phyloP scores from a whole-genome alignment of 2,329 filamentous ascomycete species.

The Penicillium griseofulvum region DNA sequence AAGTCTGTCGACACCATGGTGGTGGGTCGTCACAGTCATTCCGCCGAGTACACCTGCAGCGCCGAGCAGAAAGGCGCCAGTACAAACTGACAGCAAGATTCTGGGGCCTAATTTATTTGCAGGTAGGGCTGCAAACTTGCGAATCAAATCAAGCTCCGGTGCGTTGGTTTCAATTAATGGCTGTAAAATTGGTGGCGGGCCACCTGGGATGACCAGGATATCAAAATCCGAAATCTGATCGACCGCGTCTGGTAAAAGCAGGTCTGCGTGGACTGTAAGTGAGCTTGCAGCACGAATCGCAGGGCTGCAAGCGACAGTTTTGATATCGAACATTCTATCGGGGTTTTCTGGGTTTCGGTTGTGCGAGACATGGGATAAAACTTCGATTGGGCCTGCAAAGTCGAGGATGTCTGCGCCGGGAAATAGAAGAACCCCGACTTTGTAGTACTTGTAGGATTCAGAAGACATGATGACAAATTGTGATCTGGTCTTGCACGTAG shows the following conservation, averaged over 20 bases:
- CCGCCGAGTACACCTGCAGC: constrained; percentile 37
- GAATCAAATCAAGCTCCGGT: constrained; percentile 24
- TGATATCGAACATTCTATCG: constrained; percentile 32
- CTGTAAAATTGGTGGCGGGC: constrained; percentile 25
- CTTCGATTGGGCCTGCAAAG: constrained; percentile 41
- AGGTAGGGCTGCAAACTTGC: constrained; percentile 20
- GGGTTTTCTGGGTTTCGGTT: constrained; percentile 26
- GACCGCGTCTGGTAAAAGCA: constrained; percentile 29
- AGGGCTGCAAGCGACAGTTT: constrained; percentile 32
- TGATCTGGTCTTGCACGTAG: background rate
- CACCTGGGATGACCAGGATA: constrained; percentile 42
- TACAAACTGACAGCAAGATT: constrained; percentile 42
- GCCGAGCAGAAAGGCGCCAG: constrained; percentile 39
- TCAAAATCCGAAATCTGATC: constrained; percentile 33
- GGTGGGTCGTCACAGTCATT: constrained; percentile 42
- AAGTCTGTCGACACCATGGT: constrained; percentile 25
- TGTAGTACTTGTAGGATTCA: constrained; percentile 24
- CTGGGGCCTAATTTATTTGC: constrained; percentile 24
- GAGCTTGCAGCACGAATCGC: constrained; percentile 25
- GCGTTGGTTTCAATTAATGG: constrained; percentile 20
- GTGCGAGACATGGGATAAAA: constrained; percentile 32
- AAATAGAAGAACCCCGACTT: constrained; percentile 42
- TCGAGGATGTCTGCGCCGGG: constrained; percentile 42
- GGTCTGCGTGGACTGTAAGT: constrained; percentile 32
- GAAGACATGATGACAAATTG: constrained; percentile 12